Evolutionary conservation across 352 stramenopile species (phyloP).

Genomic region (Phytophthora crassamura): DNA sequence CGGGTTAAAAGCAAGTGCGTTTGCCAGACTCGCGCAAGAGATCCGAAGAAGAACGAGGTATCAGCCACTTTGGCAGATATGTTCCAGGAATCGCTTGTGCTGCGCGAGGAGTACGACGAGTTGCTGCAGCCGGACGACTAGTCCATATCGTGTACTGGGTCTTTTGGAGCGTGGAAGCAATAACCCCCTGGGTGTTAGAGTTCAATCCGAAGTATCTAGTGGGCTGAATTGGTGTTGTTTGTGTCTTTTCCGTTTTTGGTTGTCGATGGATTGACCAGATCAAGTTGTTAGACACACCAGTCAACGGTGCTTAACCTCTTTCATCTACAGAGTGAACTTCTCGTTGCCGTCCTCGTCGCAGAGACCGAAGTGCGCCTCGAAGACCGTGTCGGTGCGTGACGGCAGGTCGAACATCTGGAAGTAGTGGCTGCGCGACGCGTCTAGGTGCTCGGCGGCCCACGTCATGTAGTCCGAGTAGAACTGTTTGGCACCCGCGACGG

Average conservation of each 20-base stretch:
- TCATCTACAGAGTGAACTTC: constrained; percentile 47
- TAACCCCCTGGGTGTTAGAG: constrained; percentile 11
- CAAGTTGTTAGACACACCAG: no score
- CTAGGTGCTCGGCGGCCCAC: constrained; percentile 41
- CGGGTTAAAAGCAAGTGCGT: constrained; percentile 67
- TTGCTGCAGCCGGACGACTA: constrained; percentile 56
- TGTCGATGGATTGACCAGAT: no score
- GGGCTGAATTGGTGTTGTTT: no score
- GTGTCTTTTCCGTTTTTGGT: no score
- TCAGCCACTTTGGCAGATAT: constrained; percentile 64
- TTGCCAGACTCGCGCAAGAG: constrained; percentile 40
- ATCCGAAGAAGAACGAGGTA: constrained; percentile 42
- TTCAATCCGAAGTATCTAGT: constrained; percentile 15
- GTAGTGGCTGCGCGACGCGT: constrained; percentile 51
- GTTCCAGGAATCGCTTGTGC: constrained; percentile 72
- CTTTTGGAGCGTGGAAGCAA: neutral
- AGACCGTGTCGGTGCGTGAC: constrained; percentile 47
- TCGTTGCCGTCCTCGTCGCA: constrained; percentile 37
- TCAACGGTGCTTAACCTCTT: no score
- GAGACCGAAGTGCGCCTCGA: constrained; percentile 62
- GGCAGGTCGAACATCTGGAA: constrained; percentile 72
- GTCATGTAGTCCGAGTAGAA: constrained; percentile 50
- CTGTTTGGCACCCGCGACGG: constrained; percentile 40
- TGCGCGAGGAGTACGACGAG: constrained; percentile 77
- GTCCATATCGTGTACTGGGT: neutral